Base-by-base conservation (phyloP, 768 basidiomycete genomes). In the Lactifluus rugatus region DNA sequence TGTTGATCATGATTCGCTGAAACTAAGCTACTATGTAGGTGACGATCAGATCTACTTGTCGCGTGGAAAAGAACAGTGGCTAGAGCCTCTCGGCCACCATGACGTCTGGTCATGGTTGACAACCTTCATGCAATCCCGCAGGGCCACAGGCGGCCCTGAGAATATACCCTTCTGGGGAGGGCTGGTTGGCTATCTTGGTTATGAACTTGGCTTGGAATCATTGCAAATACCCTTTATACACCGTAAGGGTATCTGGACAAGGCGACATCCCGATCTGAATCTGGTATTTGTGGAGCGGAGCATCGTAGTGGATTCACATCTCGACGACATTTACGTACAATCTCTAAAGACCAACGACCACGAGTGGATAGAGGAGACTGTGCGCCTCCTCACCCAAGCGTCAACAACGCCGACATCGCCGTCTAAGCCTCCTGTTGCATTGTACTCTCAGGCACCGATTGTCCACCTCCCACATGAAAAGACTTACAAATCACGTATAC, bases 111-210 rank as follows among this genome's bases (percentile, higher is more conserved):
- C 81, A 39, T 92, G 87, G 87, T 71, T 89, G 23, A 76, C 80
- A 25, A 67, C 71, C n/a, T 89, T 85, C 70, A 87, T 89, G 84
- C 76, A 73, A 34, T 61, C 70, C 19, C 75, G 72, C 49, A 75
- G 73, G 57, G 80, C 77, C 9, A 59, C 64, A 23, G 75, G 75
- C 23, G 85, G 87, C 3, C 65, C 65, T 42, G 63, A 74, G 7
- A 76, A 81, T 10, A 68, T 82, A 45, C 89, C 89, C 0, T 92
- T 92, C 68, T 90, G 89, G 87, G 90, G 89, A 36, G 90, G 90
- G 23, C 73, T 92, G 14, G 70, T 91, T 23, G 90, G 90, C 9
- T 82, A 79, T 58, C 71, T 92, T 58, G 87, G 85, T 64, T 93
- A 92, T 66, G 90, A 91, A 68, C 74, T 90, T 17, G 90, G 89